Conservation (phyloP, 2,329 filamentous ascomycete species). For the Parastagonospora avenae region DNA sequence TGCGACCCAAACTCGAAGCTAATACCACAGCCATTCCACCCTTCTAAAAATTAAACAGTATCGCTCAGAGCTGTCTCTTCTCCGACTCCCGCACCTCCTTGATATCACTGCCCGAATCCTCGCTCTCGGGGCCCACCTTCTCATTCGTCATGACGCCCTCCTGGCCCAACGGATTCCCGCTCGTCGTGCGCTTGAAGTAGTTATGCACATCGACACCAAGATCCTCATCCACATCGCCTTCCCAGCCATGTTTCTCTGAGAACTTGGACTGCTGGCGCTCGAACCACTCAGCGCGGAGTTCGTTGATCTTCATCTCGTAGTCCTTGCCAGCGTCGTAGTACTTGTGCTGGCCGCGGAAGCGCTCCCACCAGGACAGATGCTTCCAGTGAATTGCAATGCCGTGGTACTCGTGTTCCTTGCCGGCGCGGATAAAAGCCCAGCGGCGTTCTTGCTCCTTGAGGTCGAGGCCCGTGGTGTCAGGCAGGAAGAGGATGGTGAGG, state of each 20-base stretch:
- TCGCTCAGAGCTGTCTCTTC: too few species aligned
- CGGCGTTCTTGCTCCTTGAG: constrained; percentile 96
- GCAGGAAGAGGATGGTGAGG: constrained; percentile 82
- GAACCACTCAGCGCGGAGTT: constrained; percentile 68
- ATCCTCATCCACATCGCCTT: constrained; percentile 38
- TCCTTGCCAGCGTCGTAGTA: constrained; percentile 80
- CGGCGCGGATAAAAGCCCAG: constrained; percentile 83
- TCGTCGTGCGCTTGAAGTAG: constrained; percentile 39
- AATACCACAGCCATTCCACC: too few species aligned
- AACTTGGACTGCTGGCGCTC: constrained; percentile 61
- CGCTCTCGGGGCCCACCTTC: too few species aligned
- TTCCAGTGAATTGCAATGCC: constrained; percentile 89
- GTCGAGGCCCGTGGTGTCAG: constrained; percentile 96
- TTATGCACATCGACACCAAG: constrained; percentile 38
- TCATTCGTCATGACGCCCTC: too few species aligned
- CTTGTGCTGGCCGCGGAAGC: constrained; percentile 76
- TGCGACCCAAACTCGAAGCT: too few species aligned
- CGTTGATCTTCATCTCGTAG: constrained; percentile 81
- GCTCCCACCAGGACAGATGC: constrained; percentile 89
- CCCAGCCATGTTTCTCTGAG: constrained; percentile 35
- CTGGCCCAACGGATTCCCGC: constrained; percentile 11
- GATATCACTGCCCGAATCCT: too few species aligned
- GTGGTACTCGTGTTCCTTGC: constrained; percentile 82
- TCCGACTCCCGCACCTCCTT: too few species aligned
- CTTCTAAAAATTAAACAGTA: too few species aligned